A percentile compares a stretch with the other conserved stretches of the same genome.
These are phyloP conservation scores for Talaromyces sp. DNA, from an alignment of 2,329 filamentous ascomycete species.

Conservation along the genomic window DNA sequence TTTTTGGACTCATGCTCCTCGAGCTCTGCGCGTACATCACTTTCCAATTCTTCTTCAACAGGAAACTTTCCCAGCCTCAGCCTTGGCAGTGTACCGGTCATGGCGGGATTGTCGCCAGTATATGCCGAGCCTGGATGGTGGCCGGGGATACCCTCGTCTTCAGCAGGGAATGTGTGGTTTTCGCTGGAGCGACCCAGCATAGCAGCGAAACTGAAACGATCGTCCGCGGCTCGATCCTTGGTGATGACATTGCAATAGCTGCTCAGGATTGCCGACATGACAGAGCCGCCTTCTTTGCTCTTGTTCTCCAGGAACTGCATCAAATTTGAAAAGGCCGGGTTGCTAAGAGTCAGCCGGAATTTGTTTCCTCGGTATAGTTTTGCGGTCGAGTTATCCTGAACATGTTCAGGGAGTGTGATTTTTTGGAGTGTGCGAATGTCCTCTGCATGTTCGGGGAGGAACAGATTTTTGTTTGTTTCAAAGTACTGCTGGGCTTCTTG, in stretches of 20 bases:
- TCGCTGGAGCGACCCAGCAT: constrained; percentile 52
- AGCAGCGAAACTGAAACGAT: constrained; percentile 54
- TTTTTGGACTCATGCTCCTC: constrained; percentile 76
- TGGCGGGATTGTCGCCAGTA: constrained; percentile 50
- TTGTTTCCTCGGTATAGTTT: constrained; percentile 80
- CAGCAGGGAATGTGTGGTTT: constrained; percentile 53
- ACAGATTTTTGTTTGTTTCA: constrained; percentile 59
- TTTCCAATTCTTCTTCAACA: constrained; percentile 74
- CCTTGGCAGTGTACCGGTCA: constrained; percentile 51
- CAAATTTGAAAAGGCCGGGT: constrained; percentile 72
- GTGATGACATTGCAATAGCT: constrained; percentile 54
- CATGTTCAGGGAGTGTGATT: constrained; percentile 70
- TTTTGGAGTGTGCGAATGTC: constrained; percentile 71
- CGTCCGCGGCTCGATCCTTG: constrained; percentile 52
- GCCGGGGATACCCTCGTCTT: constrained; percentile 64
- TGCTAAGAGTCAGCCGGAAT: constrained; percentile 85
- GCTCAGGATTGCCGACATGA: constrained; percentile 68
- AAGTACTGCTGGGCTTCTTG: constrained; percentile 71
- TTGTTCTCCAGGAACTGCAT: constrained; percentile 89
- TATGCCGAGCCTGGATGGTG: constrained; percentile 61
- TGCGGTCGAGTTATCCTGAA: constrained; percentile 68
- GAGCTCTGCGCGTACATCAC: constrained; percentile 80
- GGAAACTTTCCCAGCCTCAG: constrained; percentile 76
- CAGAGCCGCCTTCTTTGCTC: constrained; percentile 68
- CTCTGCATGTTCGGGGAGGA: constrained; percentile 72